phyloP scores from a whole-genome alignment of 345 rosid species.

The Aquilaria sinensis region DNA sequence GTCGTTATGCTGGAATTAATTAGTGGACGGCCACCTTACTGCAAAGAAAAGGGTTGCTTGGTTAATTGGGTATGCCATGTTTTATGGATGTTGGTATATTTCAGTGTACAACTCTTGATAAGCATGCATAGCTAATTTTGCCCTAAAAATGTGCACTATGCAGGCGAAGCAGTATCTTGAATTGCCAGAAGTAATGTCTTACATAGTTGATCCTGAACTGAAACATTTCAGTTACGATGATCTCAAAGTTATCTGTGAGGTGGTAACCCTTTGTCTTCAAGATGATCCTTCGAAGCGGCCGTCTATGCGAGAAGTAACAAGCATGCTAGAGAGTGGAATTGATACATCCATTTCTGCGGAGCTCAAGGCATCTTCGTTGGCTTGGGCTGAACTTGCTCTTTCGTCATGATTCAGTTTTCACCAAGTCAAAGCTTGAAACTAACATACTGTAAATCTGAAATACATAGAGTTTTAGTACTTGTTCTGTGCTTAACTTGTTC shows the following conservation, averaged over 20 bases:
- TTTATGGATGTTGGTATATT: neutral
- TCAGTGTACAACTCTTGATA: neutral
- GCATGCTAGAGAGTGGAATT: constrained; percentile 58
- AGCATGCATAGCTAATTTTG: constrained; percentile 2
- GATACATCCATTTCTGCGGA: constrained; percentile 68
- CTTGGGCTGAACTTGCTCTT: constrained; percentile 96
- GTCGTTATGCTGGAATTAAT: constrained; percentile 78
- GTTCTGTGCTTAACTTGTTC: neutral
- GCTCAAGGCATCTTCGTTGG: constrained; percentile 78
- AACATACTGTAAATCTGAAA: constrained; percentile 37
- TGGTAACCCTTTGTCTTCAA: constrained; percentile 56
- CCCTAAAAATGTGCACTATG: neutral
- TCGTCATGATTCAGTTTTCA: constrained; percentile 40
- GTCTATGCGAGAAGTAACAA: constrained; percentile 58
- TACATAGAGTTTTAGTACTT: constrained; percentile 11
- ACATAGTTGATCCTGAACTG: constrained; percentile 83
- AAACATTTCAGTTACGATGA: constrained; percentile 72
- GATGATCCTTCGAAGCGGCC: constrained; percentile 51
- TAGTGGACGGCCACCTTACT: constrained; percentile 86
- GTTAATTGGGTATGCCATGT: constrained; percentile 73
- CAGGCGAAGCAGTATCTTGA: constrained; percentile 93
- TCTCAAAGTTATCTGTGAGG: constrained; percentile 74
- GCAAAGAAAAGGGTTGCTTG: constrained; percentile 83
- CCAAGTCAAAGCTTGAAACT: constrained; percentile 11
- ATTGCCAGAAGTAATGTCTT: constrained; percentile 64